A percentile compares a stretch with the other conserved stretches of the same genome.
Evolutionary conservation across 1,284 basidiomycete genomes (phyloP).

Genomic region (Omphalotus olearius): DNA sequence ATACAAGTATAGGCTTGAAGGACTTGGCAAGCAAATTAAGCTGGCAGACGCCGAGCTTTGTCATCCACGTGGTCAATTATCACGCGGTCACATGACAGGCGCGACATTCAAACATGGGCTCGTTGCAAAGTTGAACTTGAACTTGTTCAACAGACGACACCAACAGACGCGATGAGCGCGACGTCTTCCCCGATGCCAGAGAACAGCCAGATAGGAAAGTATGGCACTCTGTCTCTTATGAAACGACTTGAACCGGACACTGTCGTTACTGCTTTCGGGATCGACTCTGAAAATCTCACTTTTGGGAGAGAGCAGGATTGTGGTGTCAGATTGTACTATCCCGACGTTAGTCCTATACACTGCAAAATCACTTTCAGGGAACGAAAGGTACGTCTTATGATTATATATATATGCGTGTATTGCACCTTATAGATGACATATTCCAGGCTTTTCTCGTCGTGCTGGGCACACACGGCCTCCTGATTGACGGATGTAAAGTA

Average conservation of each 20-base stretch:
- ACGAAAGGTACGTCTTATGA: slow-evolving; percentile 41
- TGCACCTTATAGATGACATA: slow-evolving; percentile 1
- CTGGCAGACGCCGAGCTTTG: too few species aligned
- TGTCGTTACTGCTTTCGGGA: slow-evolving; percentile 60
- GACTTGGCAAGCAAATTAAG: too few species aligned
- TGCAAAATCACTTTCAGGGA: slow-evolving; percentile 66
- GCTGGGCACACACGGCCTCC: slow-evolving; percentile 49
- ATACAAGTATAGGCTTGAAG: too few species aligned
- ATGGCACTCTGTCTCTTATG: slow-evolving; percentile 58
- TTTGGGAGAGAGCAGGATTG: slow-evolving; percentile 62
- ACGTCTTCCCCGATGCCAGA: slow-evolving; percentile 5
- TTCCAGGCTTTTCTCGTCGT: slow-evolving; percentile 61
- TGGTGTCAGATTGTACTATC: slow-evolving; percentile 65
- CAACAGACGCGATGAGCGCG: neutral
- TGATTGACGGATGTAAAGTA: slow-evolving; percentile 59
- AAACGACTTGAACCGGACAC: slow-evolving; percentile 41
- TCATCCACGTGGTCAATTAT: too few species aligned
- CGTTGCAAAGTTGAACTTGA: neutral
- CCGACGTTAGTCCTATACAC: slow-evolving; percentile 54
- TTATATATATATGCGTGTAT: neutral
- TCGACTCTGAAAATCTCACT: slow-evolving; percentile 62
- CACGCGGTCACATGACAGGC: neutral
- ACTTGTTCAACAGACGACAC: neutral
- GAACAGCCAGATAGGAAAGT: slow-evolving; percentile 43
- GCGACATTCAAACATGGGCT: neutral